A percentile compares a stretch with the other conserved stretches of the same genome.
Conservation (phyloP, 2,329 filamentous ascomycete genomes). For the Aspergillus sp. region DNA sequence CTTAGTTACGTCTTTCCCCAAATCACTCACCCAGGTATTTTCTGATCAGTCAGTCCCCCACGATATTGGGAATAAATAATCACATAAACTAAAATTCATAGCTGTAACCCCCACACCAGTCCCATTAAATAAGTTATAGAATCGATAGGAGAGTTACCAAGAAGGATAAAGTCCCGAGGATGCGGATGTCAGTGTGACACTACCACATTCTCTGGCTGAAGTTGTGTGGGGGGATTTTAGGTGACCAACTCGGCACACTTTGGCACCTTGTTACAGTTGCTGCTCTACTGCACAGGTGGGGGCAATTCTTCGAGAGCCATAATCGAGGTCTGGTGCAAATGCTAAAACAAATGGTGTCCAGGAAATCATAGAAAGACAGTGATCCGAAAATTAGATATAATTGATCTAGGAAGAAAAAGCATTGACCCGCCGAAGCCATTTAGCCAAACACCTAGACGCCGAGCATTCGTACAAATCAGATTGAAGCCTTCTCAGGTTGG, state of each 20-base stretch:
- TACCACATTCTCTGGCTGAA: background rate
- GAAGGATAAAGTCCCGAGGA: background rate
- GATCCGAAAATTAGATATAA: background rate
- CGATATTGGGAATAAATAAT: background rate
- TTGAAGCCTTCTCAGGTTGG: background rate
- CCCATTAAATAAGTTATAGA: background rate
- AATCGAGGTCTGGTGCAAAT: background rate
- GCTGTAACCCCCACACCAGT: background rate
- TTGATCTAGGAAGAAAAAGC: background rate
- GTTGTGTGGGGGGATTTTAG: background rate
- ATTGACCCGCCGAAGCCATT: background rate
- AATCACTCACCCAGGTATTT: background rate
- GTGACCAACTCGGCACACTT: background rate
- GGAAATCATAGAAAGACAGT: background rate
- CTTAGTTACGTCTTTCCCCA: background rate
- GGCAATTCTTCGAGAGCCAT: background rate
- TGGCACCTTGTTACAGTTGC: background rate
- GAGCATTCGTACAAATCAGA: background rate
- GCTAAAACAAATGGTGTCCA: background rate
- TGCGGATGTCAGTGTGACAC: background rate
- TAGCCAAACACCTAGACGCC: slow-evolving; percentile 7
- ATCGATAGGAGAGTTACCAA: background rate
- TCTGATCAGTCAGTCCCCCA: background rate
- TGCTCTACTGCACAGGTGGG: background rate
- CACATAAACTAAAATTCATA: background rate